Evolutionary conservation across 179 eudicot species (phyloP).

Genomic region (Heliamphora pulchella): DNA sequence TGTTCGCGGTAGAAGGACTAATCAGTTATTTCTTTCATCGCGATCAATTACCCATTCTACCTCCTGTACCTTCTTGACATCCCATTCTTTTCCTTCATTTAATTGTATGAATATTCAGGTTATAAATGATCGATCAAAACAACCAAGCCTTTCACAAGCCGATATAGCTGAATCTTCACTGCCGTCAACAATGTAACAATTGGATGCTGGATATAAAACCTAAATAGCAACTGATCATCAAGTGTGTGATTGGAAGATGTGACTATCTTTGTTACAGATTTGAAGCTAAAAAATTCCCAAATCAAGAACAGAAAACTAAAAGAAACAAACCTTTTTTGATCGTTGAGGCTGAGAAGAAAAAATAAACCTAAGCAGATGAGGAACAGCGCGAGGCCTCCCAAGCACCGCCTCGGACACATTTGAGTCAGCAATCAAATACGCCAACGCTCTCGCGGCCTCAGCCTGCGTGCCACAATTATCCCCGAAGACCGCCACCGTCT

Average conservation of each 20-base stretch:
- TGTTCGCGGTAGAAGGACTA: neutral
- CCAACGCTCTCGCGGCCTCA: constrained; percentile 92
- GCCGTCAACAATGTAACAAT: neutral
- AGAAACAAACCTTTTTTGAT: constrained; percentile 45
- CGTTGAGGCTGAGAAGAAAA: constrained; percentile 72
- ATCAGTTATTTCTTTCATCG: no score
- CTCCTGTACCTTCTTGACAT: no score
- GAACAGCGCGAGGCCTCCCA: constrained; percentile 69
- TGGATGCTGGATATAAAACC: neutral
- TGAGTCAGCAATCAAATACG: constrained; percentile 85
- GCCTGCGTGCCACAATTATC: constrained; percentile 64
- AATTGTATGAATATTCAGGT: no score
- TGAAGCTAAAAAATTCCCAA: neutral
- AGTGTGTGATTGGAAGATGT: neutral
- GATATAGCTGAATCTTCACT: neutral
- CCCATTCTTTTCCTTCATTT: no score
- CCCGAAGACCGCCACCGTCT: constrained; percentile 44
- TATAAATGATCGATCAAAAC: neutral
- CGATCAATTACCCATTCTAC: no score
- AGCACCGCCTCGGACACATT: constrained; percentile 57
- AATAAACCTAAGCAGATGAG: constrained; percentile 62
- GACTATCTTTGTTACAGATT: neutral
- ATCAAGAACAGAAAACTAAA: neutral
- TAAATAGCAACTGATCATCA: neutral
- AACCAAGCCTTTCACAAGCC: neutral